Evolutionary conservation across 345 rosid genomes (phyloP).

Genomic region (Hirschfeldia incana): DNA sequence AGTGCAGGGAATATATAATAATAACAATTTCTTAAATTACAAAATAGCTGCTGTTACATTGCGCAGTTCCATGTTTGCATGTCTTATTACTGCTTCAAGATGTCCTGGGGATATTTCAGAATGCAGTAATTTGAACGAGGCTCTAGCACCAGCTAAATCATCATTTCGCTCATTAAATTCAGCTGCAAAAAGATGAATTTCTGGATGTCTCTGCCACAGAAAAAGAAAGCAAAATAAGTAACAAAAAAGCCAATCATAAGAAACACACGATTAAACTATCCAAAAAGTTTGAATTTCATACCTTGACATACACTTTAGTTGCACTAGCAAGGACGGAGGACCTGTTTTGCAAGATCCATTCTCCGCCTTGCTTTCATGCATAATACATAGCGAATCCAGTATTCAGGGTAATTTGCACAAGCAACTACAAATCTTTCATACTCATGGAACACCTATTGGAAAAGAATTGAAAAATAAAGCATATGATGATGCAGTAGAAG

Average conservation of each 20-base stretch:
- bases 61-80: slow-evolving; percentile 94
- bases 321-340: slow-evolving; percentile 7
- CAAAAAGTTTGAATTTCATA: too few relatives aligned
- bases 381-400: background rate
- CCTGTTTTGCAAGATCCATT: background rate
- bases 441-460: too few relatives aligned
- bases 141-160: slow-evolving; percentile 80
- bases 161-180: slow-evolving; percentile 81
- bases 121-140: slow-evolving; percentile 81
- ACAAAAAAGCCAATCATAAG: too few relatives aligned
- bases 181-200: slow-evolving; percentile 55
- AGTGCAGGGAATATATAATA: too few relatives aligned
- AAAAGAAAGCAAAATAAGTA: too few relatives aligned
- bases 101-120: slow-evolving; percentile 89
- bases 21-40: too few relatives aligned
- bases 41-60: slow-evolving; percentile 38
- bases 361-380: background rate
- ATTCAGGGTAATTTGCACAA: slow-evolving; percentile 2
- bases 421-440: background rate
- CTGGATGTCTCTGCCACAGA: background rate
- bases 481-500: too few relatives aligned
- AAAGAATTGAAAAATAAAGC: too few relatives aligned
- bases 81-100: slow-evolving; percentile 89
- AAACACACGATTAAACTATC: too few relatives aligned
- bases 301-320: background rate